Percentiles rank a stretch among this genome's conserved stretches.
These are phyloP conservation scores for Trichoderma cornu-damae DNA, from an alignment of 2,329 filamentous ascomycete genomes.

Conservation along the genomic window DNA sequence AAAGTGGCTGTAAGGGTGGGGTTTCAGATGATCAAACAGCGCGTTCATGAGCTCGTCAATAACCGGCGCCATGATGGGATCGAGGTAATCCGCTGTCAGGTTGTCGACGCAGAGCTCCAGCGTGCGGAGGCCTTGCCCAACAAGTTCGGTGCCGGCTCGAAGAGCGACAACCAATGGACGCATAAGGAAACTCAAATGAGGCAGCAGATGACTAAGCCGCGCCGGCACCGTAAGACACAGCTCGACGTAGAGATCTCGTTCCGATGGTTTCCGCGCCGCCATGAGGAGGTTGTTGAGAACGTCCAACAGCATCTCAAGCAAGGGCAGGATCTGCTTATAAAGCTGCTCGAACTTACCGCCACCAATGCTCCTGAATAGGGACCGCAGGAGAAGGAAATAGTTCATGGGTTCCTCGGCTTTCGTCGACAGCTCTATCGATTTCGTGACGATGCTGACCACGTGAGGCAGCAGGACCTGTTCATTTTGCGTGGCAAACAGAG, in stretches of 20 bases:
- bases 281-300: slow-evolving; percentile 92
- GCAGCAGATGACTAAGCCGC: slow-evolving; percentile 85
- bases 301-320: slow-evolving; percentile 95
- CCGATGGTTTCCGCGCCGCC: slow-evolving; percentile 81
- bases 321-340: slow-evolving; percentile 94
- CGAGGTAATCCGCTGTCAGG: slow-evolving; percentile 92
- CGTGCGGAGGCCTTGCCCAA: slow-evolving; percentile 88
- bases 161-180: slow-evolving; percentile 92
- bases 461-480: slow-evolving; percentile 93
- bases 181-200: slow-evolving; percentile 96
- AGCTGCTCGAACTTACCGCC: slow-evolving; percentile 95
- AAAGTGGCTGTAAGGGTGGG: slow-evolving; percentile 93
- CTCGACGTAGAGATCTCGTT: slow-evolving; percentile 95
- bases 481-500: slow-evolving; percentile 88
- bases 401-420: slow-evolving; percentile 98
- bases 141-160: slow-evolving; percentile 83
- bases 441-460: slow-evolving; percentile 94
- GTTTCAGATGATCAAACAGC: slow-evolving; percentile 89
- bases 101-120: slow-evolving; percentile 97
- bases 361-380: slow-evolving; percentile 91
- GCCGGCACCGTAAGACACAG: slow-evolving; percentile 94
- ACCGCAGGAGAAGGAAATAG: slow-evolving; percentile 89
- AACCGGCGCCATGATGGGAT: slow-evolving; percentile 98
- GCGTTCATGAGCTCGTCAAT: slow-evolving; percentile 99
- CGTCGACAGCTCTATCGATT: slow-evolving; percentile 93